Evolutionary conservation across 805 yeast species (phyloP), one percentile per base, ranked within the genome.

Genomic region (Priceomyces carsonii): DNA sequence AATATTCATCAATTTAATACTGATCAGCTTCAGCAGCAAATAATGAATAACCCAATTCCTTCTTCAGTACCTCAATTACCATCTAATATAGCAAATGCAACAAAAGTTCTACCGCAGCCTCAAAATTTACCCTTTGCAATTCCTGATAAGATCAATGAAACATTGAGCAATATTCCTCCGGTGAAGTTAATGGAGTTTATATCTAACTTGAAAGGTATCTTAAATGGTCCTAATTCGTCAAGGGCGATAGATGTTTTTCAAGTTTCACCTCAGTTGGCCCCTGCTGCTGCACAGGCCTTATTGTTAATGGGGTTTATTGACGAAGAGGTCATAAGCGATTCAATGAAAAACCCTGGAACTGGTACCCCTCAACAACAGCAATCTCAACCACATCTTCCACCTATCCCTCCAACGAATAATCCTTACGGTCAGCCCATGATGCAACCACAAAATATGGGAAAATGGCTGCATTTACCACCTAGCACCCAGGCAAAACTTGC

Each of bases 221-320:
- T 81, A 21, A 65, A 64, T 23, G 73, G 78, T 29, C 73, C 78
- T 5, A 70, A 72, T 38, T 66, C 76, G 23, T 48, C 57, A 22
- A 57, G 82, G 42, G 80, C 80, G 15, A 67, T 73, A 36, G 73
- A 73, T 39, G 66, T 82, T 38, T 66, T 79, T 47, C 68, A 66
- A 36, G 61, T 75, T 47, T 61, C 78, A 44, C 80, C 80, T 12
- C 60, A 78, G 31, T 61, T 84, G 26, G 82, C 89, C 3, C 63
- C 78, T 2, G 73, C 85, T 1, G 80, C 86, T 1, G 79, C 90
- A 0, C 93, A 85, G 53, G 85, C 89, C 2, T 63, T 85, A 42
- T 60, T 85, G 13, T 66, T 83, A 31, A 84, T 85, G 90, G 95
- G 93, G 1, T 70, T 85, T 27, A 77, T 85, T 15, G 85, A 83